Evolutionary conservation across 345 rosid genomes (phyloP).

Genomic region (Sonneratia caseolaris): DNA sequence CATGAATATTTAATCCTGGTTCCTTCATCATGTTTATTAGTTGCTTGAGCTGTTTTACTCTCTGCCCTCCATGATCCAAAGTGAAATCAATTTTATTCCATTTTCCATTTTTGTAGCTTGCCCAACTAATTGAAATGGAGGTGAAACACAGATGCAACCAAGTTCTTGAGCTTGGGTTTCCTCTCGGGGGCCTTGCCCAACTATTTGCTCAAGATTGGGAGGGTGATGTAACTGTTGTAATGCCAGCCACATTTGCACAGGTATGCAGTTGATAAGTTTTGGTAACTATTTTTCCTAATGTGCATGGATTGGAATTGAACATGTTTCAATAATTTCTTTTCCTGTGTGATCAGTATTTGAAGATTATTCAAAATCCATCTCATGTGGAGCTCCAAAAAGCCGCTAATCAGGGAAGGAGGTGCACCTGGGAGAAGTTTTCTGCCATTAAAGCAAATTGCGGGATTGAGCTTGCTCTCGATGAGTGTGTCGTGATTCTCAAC

Average conservation of each 20-base stretch:
- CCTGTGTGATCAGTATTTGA: slow-evolving; percentile 43
- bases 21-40: background rate
- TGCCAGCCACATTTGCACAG: slow-evolving; percentile 98
- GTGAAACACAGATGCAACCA: slow-evolving; percentile 95
- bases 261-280: slow-evolving; percentile 22
- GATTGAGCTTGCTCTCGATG: slow-evolving; percentile 92
- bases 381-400: slow-evolving; percentile 75
- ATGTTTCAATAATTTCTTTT: background rate
- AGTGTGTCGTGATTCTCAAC: slow-evolving; percentile 77
- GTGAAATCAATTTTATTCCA: background rate
- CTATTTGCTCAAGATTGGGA: slow-evolving; percentile 99
- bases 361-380: slow-evolving; percentile 80
- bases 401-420: slow-evolving; percentile 86
- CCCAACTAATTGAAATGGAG: slow-evolving; percentile 88
- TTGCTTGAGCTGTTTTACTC: background rate
- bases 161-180: slow-evolving; percentile 81
- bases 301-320: background rate
- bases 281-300: no score
- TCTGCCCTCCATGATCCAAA: background rate
- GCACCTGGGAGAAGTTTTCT: slow-evolving; percentile 99
- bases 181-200: slow-evolving; percentile 78
- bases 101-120: slow-evolving; percentile 43
- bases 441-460: slow-evolving; percentile 96
- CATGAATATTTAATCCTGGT: background rate
- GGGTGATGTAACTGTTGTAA: slow-evolving; percentile 94